Conservation (phyloP, 352 stramenopile species). For the Phytophthora capsici region DNA sequence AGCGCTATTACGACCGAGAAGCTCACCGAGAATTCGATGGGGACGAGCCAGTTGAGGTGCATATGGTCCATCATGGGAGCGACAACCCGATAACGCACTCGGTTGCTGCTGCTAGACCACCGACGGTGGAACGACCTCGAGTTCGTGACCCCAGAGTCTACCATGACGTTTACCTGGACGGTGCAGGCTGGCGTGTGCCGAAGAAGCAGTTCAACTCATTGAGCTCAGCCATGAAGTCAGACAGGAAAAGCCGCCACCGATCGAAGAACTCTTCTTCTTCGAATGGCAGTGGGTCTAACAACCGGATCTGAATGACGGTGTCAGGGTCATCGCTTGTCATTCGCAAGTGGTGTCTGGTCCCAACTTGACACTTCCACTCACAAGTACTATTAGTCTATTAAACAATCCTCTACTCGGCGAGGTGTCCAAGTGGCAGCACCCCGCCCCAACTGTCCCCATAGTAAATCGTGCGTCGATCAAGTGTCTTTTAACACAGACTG, state of each 20-base stretch:
- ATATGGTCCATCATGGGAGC: slow-evolving; percentile 8
- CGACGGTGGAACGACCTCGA: slow-evolving; percentile 36
- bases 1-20: slow-evolving; percentile 54
- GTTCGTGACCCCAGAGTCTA: slow-evolving; percentile 39
- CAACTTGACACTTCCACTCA: slow-evolving; percentile 16
- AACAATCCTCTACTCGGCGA: slow-evolving; percentile 19
- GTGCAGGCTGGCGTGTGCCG: slow-evolving; percentile 33
- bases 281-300: slow-evolving; percentile 2
- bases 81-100: slow-evolving; percentile 20
- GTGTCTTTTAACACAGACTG: slow-evolving; percentile 14
- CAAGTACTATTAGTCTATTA: slow-evolving; percentile 45
- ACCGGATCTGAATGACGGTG: slow-evolving; percentile 32
- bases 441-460: slow-evolving; percentile 2
- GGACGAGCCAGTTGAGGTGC: slow-evolving; percentile 32
- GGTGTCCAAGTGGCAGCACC: slow-evolving; percentile 15
- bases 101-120: slow-evolving; percentile 17
- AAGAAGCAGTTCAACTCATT: slow-evolving; percentile 53
- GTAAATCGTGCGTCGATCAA: slow-evolving; percentile 18
- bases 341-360: slow-evolving; percentile 4
- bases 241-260: slow-evolving; percentile 49
- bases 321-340: background rate
- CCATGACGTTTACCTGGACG: slow-evolving; percentile 49
- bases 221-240: slow-evolving; percentile 47
- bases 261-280: slow-evolving; percentile 37
- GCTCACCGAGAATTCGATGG: slow-evolving; percentile 28